phyloP scores from a whole-genome alignment of 139 green algal species.

The Chlorella ohadii region DNA sequence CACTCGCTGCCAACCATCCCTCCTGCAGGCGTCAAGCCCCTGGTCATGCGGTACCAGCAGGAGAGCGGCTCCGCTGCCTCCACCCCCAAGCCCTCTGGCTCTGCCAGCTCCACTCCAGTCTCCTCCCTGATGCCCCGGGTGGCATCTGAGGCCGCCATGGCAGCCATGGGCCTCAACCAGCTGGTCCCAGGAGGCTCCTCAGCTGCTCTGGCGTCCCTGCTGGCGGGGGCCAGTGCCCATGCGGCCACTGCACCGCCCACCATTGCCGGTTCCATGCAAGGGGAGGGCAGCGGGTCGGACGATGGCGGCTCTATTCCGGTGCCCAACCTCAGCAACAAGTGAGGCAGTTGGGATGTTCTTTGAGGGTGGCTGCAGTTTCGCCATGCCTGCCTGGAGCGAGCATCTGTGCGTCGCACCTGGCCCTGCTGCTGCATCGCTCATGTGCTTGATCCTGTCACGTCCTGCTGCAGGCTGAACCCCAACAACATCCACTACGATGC shows the following conservation, averaged over 20 bases:
- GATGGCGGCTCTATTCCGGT: conserved; percentile 27
- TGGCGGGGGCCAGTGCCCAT: not conserved
- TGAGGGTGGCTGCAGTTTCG: too few species aligned
- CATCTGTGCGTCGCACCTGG: not conserved
- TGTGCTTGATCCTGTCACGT: not conserved
- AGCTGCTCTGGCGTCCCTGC: not conserved
- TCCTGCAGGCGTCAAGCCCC: conserved; percentile 55
- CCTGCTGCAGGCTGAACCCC: conserved; percentile 68
- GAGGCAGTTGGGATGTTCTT: too few species aligned
- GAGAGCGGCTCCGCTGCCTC: conserved; percentile 33
- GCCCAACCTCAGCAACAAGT: conserved; percentile 80
- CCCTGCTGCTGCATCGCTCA: not conserved
- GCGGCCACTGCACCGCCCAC: not conserved
- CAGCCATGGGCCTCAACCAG: conserved; percentile 12
- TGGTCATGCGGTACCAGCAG: conserved; percentile 80
- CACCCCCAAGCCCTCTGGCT: conserved; percentile 27
- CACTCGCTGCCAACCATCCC: too few species aligned
- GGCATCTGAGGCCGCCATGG: conserved; percentile 15
- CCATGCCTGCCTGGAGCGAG: too few species aligned
- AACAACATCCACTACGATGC: conserved; percentile 83
- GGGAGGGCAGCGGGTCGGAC: conserved; percentile 20
- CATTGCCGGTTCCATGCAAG: not conserved
- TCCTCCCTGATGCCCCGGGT: conserved; percentile 18
- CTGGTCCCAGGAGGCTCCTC: not conserved
- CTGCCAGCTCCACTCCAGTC: not conserved